Conservation (phyloP, 2,329 filamentous ascomycete species). For the Trichoderma cornu-damae region DNA sequence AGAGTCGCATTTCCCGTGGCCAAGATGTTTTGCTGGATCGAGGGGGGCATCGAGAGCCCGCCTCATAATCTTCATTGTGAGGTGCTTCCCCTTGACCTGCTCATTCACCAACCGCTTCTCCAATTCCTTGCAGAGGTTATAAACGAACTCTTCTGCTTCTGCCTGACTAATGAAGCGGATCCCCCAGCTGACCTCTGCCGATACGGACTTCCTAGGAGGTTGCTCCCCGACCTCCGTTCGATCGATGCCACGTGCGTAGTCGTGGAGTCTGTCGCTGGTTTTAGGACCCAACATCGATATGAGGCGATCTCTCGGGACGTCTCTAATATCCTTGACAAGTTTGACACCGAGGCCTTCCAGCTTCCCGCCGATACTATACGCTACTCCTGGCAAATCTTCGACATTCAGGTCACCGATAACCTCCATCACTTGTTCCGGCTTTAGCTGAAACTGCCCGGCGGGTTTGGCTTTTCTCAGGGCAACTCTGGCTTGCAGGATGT, state of each 20-base stretch:
- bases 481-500: conserved; percentile 86
- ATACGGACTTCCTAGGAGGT: conserved; percentile 84
- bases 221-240: conserved; percentile 79
- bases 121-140: conserved; percentile 78
- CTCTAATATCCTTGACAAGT: conserved; percentile 75
- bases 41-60: conserved; percentile 79
- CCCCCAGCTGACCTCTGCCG: conserved; percentile 96
- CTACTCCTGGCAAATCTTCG: conserved; percentile 83
- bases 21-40: conserved; percentile 87
- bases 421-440: conserved; percentile 69
- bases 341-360: conserved; percentile 82
- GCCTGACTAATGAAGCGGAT: conserved; percentile 87
- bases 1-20: conserved; percentile 90
- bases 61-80: conserved; percentile 94
- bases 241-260: conserved; percentile 87
- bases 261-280: conserved; percentile 84
- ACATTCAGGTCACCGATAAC: conserved; percentile 75
- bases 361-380: conserved; percentile 79
- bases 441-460: conserved; percentile 84
- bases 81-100: conserved; percentile 76
- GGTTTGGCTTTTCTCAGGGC: conserved; percentile 90
- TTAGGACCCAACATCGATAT: conserved; percentile 75
- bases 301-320: conserved; percentile 70
- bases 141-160: conserved; percentile 91
- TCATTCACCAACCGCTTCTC: conserved; percentile 76